Evolutionary conservation across 805 yeast genomes (phyloP).

Genomic region (Candida michaelii): DNA sequence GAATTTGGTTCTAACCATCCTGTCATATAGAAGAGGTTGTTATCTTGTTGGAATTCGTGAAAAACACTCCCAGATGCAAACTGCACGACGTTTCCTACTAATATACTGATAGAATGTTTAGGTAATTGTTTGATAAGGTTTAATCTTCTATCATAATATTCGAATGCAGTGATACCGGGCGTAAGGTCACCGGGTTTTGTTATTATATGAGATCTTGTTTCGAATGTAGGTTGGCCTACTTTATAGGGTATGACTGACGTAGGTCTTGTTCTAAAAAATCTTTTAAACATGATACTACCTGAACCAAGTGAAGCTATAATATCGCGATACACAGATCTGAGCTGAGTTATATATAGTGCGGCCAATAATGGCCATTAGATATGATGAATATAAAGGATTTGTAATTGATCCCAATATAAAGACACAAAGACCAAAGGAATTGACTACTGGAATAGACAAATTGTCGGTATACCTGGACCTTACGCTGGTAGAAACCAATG

Average conservation of each 20-base stretch:
- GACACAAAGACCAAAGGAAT: conserved; percentile 2
- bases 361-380: conserved; percentile 12
- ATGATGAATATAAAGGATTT: conserved; percentile 16
- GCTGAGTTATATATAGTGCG: too few species aligned
- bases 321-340: too few species aligned
- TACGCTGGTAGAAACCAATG: too few species aligned
- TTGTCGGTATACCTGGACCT: conserved; percentile 8
- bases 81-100: conserved; percentile 70
- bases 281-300: not conserved
- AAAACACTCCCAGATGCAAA: conserved; percentile 90
- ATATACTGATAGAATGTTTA: conserved; percentile 63
- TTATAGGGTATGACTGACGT: conserved; percentile 29
- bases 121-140: conserved; percentile 59
- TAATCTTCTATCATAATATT: conserved; percentile 72
- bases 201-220: conserved; percentile 74
- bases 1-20: conserved; percentile 94
- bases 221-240: conserved; percentile 85
- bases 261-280: conserved; percentile 24
- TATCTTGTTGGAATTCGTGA: conserved; percentile 89
- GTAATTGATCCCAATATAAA: conserved; percentile 8
- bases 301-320: too few species aligned
- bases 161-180: conserved; percentile 82
- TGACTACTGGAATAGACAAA: conserved; percentile 16
- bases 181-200: conserved; percentile 78
- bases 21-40: conserved; percentile 79